Conservation (phyloP, 441 rosid species). For the Arabidopsis lyrata region DNA sequence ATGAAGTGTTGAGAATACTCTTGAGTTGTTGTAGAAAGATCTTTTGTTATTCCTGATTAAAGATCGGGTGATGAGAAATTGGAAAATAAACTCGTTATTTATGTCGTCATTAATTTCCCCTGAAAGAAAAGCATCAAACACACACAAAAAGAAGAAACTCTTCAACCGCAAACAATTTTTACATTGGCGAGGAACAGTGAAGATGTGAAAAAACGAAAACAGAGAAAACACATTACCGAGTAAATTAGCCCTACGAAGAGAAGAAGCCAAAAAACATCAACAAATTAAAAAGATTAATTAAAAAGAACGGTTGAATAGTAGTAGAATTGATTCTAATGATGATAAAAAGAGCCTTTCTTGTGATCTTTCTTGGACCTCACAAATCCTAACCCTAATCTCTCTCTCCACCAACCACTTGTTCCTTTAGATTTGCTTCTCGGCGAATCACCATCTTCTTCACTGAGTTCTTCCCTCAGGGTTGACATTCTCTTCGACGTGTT, state of each 20-base stretch:
- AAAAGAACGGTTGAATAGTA: neutral
- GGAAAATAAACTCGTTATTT: neutral
- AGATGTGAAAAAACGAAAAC: conserved; percentile 14
- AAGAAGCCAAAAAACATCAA: conserved; percentile 6
- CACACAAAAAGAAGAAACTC: conserved; percentile 32
- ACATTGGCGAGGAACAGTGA: conserved; percentile 42
- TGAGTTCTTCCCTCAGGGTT: conserved; percentile 44
- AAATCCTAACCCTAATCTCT: conserved; percentile 44
- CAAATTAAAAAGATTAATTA: neutral
- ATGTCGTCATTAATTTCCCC: neutral
- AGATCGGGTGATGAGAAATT: neutral
- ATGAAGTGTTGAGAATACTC: neutral
- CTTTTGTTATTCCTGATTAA: neutral
- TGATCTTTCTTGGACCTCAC: conserved; percentile 46
- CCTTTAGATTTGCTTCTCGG: conserved; percentile 40
- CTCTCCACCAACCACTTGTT: conserved; percentile 71
- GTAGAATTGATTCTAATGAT: conserved; percentile 27
- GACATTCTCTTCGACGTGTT: conserved; percentile 45
- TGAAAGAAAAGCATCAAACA: conserved; percentile 6
- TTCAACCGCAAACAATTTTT: conserved; percentile 46
- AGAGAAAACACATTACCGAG: neutral
- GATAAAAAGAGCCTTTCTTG: conserved; percentile 38
- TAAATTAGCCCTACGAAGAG: conserved; percentile 11
- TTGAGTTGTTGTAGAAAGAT: neutral
- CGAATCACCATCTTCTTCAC: conserved; percentile 41